Evolutionary conservation across 495 filamentous ascomycete species (phyloP).

Genomic region (Saxophila tyrrhenica): DNA sequence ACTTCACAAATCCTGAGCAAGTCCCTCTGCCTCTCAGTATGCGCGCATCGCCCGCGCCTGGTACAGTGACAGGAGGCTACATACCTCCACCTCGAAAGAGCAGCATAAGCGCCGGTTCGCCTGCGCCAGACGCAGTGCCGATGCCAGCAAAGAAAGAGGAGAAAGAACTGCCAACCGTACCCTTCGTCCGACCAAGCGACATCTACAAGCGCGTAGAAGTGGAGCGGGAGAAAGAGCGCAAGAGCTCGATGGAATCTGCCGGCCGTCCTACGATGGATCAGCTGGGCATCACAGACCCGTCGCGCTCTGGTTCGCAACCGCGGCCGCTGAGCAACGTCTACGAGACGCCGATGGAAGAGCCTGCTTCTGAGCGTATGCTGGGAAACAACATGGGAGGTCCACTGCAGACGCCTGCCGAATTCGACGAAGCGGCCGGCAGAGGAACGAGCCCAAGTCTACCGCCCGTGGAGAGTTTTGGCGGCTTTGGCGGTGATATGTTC

Average conservation of each 20-base stretch:
- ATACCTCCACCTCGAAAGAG: conserved; percentile 45
- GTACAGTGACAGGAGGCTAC: not conserved
- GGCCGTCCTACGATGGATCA: conserved; percentile 28
- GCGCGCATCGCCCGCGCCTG: conserved; percentile 1
- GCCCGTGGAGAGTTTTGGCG: conserved; percentile 9
- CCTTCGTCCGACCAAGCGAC: conserved; percentile 65
- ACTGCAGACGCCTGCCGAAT: not conserved
- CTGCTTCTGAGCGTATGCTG: no score
- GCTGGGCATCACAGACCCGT: not conserved
- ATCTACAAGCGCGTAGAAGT: conserved; percentile 66
- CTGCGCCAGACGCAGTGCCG: conserved; percentile 7
- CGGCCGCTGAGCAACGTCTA: not conserved
- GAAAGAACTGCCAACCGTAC: conserved; percentile 19
- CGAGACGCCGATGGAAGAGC: not conserved
- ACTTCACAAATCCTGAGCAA: conserved; percentile 29
- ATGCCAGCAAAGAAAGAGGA: conserved; percentile 28
- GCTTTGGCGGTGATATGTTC: conserved; percentile 14
- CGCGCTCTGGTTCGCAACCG: conserved; percentile 1
- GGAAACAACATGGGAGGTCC: not conserved
- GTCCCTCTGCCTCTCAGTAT: conserved; percentile 24
- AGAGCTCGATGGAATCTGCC: conserved; percentile 38
- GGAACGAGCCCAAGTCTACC: conserved; percentile 6
- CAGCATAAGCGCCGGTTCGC: conserved; percentile 37
- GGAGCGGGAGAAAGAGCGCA: conserved; percentile 46
- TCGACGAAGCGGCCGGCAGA: not conserved